Conservation (phyloP, 495 filamentous ascomycete species). For the Lasiosphaeriaceae sp. region DNA sequence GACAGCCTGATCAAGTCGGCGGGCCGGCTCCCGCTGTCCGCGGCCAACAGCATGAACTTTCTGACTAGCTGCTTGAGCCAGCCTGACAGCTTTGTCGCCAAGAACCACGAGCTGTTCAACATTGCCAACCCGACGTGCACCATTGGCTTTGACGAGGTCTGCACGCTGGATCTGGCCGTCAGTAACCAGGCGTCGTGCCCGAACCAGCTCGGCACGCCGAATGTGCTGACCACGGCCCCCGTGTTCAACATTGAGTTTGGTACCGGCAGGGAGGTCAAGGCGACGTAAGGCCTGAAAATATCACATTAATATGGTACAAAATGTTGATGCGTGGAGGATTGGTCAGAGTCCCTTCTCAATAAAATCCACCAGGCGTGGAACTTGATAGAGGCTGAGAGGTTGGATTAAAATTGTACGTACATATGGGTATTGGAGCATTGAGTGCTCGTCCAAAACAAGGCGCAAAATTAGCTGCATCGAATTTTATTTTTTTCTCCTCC, state of each 20-base stretch:
- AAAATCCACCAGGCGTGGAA: too few species aligned
- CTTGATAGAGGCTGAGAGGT: too few species aligned
- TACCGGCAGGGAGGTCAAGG: conserved; percentile 21
- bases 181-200: conserved; percentile 43
- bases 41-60: conserved; percentile 49
- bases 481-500: too few species aligned
- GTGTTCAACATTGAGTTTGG: conserved; percentile 46
- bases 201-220: conserved; percentile 33
- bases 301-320: too few species aligned
- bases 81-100: conserved; percentile 37
- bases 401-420: too few species aligned
- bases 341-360: too few species aligned
- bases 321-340: too few species aligned
- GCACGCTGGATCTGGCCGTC: conserved; percentile 40
- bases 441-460: too few species aligned
- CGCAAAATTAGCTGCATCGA: too few species aligned
- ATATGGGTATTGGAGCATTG: too few species aligned
- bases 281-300: too few species aligned
- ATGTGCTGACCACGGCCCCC: conserved; percentile 26
- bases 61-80: conserved; percentile 39
- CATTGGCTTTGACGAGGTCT: conserved; percentile 42
- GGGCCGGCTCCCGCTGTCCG: conserved; percentile 44
- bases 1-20: conserved; percentile 38
- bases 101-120: conserved; percentile 43
- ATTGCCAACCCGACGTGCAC: conserved; percentile 40